These are phyloP conservation scores for Tanacetum coccineum DNA, from an alignment of 129 eudicot species.

Conservation along the genomic window DNA sequence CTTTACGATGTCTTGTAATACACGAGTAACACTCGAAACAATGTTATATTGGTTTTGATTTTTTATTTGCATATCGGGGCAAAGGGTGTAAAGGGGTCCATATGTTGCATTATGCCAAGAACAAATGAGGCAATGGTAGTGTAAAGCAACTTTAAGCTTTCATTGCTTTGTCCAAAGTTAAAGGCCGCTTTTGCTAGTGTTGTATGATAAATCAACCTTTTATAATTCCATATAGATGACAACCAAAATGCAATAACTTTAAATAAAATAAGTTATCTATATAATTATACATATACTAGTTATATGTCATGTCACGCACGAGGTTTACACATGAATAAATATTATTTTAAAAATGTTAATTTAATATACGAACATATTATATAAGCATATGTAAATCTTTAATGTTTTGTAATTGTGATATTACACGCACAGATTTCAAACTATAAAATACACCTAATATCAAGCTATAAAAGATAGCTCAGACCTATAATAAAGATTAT, in stretches of 20 bases:
- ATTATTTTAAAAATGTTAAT: too few relatives aligned
- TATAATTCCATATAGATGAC: not conserved
- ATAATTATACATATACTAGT: not conserved
- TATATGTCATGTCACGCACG: not conserved
- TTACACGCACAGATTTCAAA: too few relatives aligned
- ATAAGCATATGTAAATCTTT: too few relatives aligned
- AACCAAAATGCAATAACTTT: not conserved
- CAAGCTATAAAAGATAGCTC: too few relatives aligned
- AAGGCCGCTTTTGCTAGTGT: slow-evolving; percentile 32
- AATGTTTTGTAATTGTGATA: too few relatives aligned
- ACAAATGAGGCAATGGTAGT: slow-evolving; percentile 35
- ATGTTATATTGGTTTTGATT: not conserved
- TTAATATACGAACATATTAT: too few relatives aligned
- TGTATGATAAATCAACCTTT: slow-evolving; percentile 30
- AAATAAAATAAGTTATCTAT: not conserved
- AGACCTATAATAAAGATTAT: too few relatives aligned
- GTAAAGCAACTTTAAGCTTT: slow-evolving; percentile 39
- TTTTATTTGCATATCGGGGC: not conserved
- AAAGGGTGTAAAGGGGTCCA: slow-evolving; percentile 38
- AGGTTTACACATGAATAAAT: too few relatives aligned
- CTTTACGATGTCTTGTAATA: too few relatives aligned
- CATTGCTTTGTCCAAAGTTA: slow-evolving; percentile 39
- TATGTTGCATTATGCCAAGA: slow-evolving; percentile 38
- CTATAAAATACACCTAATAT: too few relatives aligned
- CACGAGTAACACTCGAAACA: too few relatives aligned